A percentile compares a stretch with the other conserved stretches of the same genome.
Evolutionary conservation across 768 basidiomycete genomes (phyloP).

Genomic region (Symmetrospora coprosmae): DNA sequence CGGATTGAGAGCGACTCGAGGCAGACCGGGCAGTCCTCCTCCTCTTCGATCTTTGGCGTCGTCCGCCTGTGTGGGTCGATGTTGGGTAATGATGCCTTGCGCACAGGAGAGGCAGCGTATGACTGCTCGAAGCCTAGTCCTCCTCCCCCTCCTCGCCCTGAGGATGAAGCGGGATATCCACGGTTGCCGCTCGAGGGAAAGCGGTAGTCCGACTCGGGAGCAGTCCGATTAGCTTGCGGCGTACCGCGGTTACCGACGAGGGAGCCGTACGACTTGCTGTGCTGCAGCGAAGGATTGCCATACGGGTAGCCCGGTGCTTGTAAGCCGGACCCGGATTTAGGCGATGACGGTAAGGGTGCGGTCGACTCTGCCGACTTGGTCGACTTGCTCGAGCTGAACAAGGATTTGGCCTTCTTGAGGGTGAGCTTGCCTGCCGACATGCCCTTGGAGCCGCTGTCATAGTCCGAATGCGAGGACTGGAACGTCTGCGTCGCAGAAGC

Average conservation of each 20-base stretch:
- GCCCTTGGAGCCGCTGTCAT: background rate
- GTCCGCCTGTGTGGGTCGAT: background rate
- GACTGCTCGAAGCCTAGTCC: background rate
- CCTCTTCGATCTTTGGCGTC: constrained; percentile 45
- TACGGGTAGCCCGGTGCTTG: background rate
- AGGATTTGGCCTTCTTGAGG: background rate
- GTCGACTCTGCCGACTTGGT: background rate
- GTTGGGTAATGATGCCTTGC: background rate
- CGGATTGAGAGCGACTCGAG: constrained; percentile 86
- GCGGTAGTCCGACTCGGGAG: background rate
- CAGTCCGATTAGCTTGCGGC: background rate
- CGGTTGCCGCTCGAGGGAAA: background rate
- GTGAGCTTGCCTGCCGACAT: background rate
- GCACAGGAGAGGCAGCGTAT: background rate
- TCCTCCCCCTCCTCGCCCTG: background rate
- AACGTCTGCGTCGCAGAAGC: background rate
- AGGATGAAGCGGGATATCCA: background rate
- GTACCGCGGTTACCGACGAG: background rate
- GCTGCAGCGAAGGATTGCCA: background rate
- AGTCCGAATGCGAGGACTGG: background rate
- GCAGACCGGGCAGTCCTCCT: constrained; percentile 91
- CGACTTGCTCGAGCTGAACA: background rate
- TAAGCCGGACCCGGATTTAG: background rate
- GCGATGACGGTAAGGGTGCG: background rate
- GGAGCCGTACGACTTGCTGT: background rate